Evolutionary conservation across 176 grass and related monocot genomes (phyloP).

Genomic region (Zea luxurians): DNA sequence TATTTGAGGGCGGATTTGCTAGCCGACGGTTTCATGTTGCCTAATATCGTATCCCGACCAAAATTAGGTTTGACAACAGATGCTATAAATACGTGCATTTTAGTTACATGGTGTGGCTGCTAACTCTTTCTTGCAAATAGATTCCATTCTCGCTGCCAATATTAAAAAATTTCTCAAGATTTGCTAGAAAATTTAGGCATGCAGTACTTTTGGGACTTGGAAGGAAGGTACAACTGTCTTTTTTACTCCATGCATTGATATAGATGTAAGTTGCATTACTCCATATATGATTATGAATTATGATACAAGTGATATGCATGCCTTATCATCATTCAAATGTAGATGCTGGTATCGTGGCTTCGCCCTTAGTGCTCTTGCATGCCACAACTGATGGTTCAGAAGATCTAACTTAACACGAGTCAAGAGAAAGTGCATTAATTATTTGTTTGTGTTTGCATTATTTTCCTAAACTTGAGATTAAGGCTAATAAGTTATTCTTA

Average conservation of each 20-base stretch:
- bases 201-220: slow-evolving; percentile 3
- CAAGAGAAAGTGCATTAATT: not conserved
- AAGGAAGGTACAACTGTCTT: slow-evolving; percentile 20
- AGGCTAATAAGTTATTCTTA: not conserved
- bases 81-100: slow-evolving; percentile 31
- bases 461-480: not conserved
- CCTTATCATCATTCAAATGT: slow-evolving; percentile 24
- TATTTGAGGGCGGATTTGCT: slow-evolving; percentile 46
- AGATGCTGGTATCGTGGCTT: slow-evolving; percentile 14
- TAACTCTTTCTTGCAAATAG: not conserved
- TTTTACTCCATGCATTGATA: slow-evolving; percentile 19
- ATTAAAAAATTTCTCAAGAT: slow-evolving; percentile 37
- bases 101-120: not conserved
- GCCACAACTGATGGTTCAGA: slow-evolving; percentile 41
- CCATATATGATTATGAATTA: not conserved
- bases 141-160: not conserved
- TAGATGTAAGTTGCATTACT: slow-evolving; percentile 32
- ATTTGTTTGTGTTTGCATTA: not conserved
- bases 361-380: slow-evolving; percentile 37
- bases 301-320: slow-evolving; percentile 16
- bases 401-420: slow-evolving; percentile 31
- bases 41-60: slow-evolving; percentile 39
- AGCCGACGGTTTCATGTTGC: slow-evolving; percentile 48
- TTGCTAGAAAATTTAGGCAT: slow-evolving; percentile 8
- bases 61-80: slow-evolving; percentile 35